Percentiles rank a stretch among this genome's conserved stretches.
phyloP scores from a whole-genome alignment of 768 basidiomycete species.

The Naganishia antarctica region DNA sequence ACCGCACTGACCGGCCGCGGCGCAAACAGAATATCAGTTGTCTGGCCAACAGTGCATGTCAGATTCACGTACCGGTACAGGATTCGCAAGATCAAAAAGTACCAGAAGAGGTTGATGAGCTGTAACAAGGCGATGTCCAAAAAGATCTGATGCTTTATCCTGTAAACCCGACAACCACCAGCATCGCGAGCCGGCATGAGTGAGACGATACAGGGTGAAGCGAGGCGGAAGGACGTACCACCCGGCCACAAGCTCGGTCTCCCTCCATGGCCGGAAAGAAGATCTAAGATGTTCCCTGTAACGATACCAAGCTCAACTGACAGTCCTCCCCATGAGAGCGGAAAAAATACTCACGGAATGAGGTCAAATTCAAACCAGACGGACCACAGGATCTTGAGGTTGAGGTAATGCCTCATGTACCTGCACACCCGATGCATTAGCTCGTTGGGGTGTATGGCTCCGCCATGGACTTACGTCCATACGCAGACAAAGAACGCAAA shows the following conservation, averaged over 20 bases:
- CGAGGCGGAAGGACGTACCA: conserved; percentile 54
- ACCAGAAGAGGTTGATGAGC: conserved; percentile 88
- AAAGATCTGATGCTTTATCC: conserved; percentile 78
- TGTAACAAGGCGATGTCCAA: conserved; percentile 69
- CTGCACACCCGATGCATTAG: conserved; percentile 55
- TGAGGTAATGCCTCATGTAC: conserved; percentile 90
- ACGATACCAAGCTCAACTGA: neutral
- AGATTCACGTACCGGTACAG: conserved; percentile 58
- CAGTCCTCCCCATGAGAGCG: neutral
- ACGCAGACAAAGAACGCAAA: conserved; percentile 64
- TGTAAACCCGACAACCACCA: conserved; percentile 15
- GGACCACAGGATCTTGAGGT: conserved; percentile 78
- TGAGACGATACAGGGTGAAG: neutral
- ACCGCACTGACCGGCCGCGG: conserved; percentile 57
- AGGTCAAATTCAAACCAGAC: conserved; percentile 73
- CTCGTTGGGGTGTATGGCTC: too few species aligned
- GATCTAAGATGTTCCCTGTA: conserved; percentile 19
- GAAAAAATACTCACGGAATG: conserved; percentile 58
- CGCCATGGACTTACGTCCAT: conserved; percentile 84
- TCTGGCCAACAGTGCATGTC: neutral
- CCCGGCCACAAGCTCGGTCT: conserved; percentile 59
- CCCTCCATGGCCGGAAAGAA: conserved; percentile 53
- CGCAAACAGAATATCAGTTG: conserved; percentile 3
- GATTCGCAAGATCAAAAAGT: conserved; percentile 74
- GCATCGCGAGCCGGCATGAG: too few species aligned